Conservation (phyloP, 768 basidiomycete genomes). For the Naganishia kalamii region DNA sequence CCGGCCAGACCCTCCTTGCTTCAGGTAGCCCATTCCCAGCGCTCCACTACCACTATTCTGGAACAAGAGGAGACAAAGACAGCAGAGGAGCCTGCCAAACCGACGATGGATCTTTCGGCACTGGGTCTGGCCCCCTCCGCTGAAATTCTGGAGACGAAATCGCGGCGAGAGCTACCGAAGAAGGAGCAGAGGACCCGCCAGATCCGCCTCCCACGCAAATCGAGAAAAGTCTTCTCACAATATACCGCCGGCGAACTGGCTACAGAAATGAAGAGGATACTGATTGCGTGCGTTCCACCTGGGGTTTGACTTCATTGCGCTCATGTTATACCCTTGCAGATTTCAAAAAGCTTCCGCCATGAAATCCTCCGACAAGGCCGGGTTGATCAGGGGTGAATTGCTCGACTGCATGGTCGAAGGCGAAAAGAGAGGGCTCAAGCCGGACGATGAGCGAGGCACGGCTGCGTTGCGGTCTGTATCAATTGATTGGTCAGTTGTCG, state of each 20-base stretch:
- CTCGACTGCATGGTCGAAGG: constrained; percentile 42
- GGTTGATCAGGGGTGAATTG: constrained; percentile 41
- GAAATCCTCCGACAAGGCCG: constrained; percentile 38
- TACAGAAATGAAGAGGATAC: constrained; percentile 16
- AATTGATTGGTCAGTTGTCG: constrained; percentile 46
- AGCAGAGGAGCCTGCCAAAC: background rate
- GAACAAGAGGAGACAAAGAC: constrained; percentile 17
- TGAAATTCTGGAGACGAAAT: background rate
- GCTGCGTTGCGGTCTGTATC: constrained; percentile 36
- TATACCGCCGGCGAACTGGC: background rate
- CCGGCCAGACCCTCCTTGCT: constrained; percentile 10
- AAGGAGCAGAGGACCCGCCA: background rate
- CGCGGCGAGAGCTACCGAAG: background rate
- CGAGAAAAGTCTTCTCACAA: constrained; percentile 8
- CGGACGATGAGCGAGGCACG: constrained; percentile 27
- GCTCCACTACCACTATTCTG: constrained; percentile 12
- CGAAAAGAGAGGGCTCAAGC: constrained; percentile 39
- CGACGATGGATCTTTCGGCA: background rate
- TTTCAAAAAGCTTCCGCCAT: constrained; percentile 28
- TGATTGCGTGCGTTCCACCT: constrained; percentile 11
- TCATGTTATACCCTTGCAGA: constrained; percentile 12
- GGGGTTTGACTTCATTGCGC: background rate
- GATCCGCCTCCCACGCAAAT: constrained; percentile 7
- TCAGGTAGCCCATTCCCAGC: constrained; percentile 12
- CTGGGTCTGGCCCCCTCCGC: constrained; percentile 7